Evolutionary conservation across 805 yeast species (phyloP).

Genomic region (Schizosaccharomyces lindneri): DNA sequence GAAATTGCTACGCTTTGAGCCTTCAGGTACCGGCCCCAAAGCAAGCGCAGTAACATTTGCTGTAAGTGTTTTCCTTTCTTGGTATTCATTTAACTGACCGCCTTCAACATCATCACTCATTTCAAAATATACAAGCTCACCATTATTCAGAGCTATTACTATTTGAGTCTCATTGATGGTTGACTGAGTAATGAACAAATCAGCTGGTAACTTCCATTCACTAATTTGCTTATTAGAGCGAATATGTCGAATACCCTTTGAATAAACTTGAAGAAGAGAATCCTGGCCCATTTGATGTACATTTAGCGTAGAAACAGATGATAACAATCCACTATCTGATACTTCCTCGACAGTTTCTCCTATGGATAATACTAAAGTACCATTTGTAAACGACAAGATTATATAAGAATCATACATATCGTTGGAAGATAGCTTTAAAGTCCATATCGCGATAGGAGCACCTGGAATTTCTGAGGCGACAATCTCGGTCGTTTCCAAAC

Average conservation of each 20-base stretch:
- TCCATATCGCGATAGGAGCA: slow-evolving; percentile 35
- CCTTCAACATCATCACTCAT: slow-evolving; percentile 22
- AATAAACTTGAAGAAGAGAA: slow-evolving; percentile 49
- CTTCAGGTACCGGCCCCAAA: slow-evolving; percentile 25
- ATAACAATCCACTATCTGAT: slow-evolving; percentile 34
- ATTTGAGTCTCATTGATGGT: slow-evolving; percentile 44
- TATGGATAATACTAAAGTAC: slow-evolving; percentile 48
- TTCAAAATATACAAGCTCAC: slow-evolving; percentile 65
- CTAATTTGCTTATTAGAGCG: slow-evolving; percentile 15
- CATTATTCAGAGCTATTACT: slow-evolving; percentile 42
- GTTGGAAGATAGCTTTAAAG: slow-evolving; percentile 24
- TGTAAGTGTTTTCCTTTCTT: slow-evolving; percentile 30
- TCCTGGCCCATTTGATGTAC: slow-evolving; percentile 40
- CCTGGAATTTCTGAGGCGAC: slow-evolving; percentile 60
- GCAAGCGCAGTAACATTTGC: slow-evolving; percentile 23
- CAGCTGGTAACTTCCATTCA: slow-evolving; percentile 71
- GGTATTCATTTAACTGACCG: slow-evolving; percentile 47
- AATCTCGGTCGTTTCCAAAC: slow-evolving; percentile 32
- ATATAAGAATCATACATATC: slow-evolving; percentile 36
- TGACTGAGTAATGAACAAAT: slow-evolving; percentile 35
- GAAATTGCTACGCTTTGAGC: slow-evolving; percentile 25
- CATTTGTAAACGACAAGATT: slow-evolving; percentile 36
- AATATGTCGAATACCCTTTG: slow-evolving; percentile 43
- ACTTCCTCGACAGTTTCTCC: slow-evolving; percentile 66
- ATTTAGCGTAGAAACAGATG: slow-evolving; percentile 34